Base-by-base conservation (phyloP, 495 filamentous ascomycete species). In the Aspergillus affinis region DNA sequence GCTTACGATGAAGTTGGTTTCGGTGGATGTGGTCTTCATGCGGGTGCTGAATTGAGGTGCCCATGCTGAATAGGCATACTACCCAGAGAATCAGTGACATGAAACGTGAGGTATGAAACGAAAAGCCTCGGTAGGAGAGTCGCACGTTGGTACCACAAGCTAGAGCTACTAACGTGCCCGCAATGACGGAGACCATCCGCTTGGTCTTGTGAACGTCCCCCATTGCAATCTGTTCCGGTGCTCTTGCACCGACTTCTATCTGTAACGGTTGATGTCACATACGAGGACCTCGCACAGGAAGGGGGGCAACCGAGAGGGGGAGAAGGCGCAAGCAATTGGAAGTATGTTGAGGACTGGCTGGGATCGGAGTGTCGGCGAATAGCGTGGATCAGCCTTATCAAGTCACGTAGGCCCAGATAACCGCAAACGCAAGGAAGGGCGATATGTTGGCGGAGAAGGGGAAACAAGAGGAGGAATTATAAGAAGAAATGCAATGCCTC, bases 1-100 rank as follows among this genome's bases (percentile, higher is more conserved):
- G 66, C 86, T 70, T 78, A 91, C 88, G 66, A 98, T 95, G 58
- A 97, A 68, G 72, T 98, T 97, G 74, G 82, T 90, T 73, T 96
- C 83, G 26, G 92, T 98, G 23, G 94, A 88, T 3, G 91, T 91
- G 54, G 98, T 85, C 73, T 89, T 84, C 73, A 98, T 80, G 59
- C 81, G 84, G 60, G 92, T 86, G 23, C 92, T 92, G 66, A 97
- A 97, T 72, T 96, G 92, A 17, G 94, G 94, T 27, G 88, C 93
- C 92, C 95, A 98, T 75, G 94, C 95, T 56, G 92, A 97, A 69
- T 97, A 98, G 63, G 93, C 95, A 84, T 98, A 98, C 92, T 96
- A 65, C 54, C 23, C 12, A 32, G 44, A 29, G 48, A 56, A 21
- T 36, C 29, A 30, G 7, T 56, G 50, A 15, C 8, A 10, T 8